Evolutionary conservation across 2,329 filamentous ascomycete species (phyloP), one percentile per base, ranked within the genome.

Genomic region (Akanthomyces dipterigenus): DNA sequence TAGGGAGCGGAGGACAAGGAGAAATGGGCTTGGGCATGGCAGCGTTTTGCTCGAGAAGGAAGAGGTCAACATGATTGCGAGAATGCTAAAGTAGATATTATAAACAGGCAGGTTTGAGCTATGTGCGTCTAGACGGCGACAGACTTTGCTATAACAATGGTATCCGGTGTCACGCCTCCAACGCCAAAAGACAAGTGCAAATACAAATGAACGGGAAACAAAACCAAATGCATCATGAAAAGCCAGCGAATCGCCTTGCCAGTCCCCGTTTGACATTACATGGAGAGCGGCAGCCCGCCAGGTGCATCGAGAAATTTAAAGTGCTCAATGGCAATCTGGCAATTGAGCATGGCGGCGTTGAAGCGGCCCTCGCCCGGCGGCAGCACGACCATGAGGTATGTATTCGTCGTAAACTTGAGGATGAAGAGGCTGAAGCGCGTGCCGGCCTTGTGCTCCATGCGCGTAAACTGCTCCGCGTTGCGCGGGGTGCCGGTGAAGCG

Each of bases 351-450:
- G 14, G 93, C 93, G 58, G 90, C 87, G 69, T 98, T 97, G 78
- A 96, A 96, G 6, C 90, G 84, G 22, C 91, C 90, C 74, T 98
- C 93, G 26, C 93, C 93, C 0, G 93, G 92, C 0, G 95, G 93
- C 66, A 97, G 85, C 40, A 96, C 88, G 9, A 96, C 91, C 70
- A 96, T 91, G 63, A 99, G 88, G 70, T 98, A 98, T 2, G 95
- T 99, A 75, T 99, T 99, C 58, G 95, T 96, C 2, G 95, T 99
- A 67, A 99, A 92, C 67, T 96, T 91, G 65, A 92, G 90, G 65
- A 97, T 91, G 72, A 98, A 96, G 74, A 97, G 88, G 76, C 91
- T 96, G 78, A 98, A 98, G 63, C 84, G 83, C 49, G 84, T 80
- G 60, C 82, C 82, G 60, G 89, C 88, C 74, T 91, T 93, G 76